These are phyloP conservation scores for Aspergillus sp. DNA, from an alignment of 2,329 filamentous ascomycete genomes.

Conservation along the genomic window DNA sequence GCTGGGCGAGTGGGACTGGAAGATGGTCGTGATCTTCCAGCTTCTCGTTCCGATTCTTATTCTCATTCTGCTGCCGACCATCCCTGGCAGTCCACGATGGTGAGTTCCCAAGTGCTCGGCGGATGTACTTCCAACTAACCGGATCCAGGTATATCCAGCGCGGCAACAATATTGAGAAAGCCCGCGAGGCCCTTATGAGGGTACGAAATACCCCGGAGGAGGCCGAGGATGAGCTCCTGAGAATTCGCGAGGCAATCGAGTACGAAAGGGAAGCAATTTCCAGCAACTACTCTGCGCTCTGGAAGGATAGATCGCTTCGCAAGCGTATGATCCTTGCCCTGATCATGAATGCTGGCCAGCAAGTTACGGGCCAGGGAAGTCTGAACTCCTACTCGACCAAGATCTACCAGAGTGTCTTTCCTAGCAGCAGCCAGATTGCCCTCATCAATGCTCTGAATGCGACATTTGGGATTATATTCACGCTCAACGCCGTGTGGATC, in stretches of 20 bases:
- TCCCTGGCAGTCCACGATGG: conserved; percentile 70
- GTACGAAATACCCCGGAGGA: conserved; percentile 66
- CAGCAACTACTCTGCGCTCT: conserved; percentile 62
- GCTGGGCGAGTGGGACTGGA: conserved; percentile 72
- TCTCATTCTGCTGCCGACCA: conserved; percentile 61
- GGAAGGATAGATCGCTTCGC: conserved; percentile 68
- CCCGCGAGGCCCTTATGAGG: conserved; percentile 55
- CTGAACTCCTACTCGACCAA: conserved; percentile 72
- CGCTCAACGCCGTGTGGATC: conserved; percentile 71
- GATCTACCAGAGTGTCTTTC: conserved; percentile 72
- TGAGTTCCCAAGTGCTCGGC: conserved; percentile 30
- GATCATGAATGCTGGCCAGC: conserved; percentile 68
- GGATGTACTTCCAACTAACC: not conserved
- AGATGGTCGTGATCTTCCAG: conserved; percentile 71
- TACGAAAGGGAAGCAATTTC: conserved; percentile 71
- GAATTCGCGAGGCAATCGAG: conserved; percentile 67
- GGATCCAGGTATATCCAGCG: conserved; percentile 52
- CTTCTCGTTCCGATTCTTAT: conserved; percentile 66
- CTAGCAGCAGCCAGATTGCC: conserved; percentile 58
- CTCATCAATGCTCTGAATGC: conserved; percentile 74
- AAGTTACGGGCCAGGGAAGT: conserved; percentile 70
- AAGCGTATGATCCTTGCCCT: conserved; percentile 66
- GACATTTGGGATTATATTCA: conserved; percentile 71
- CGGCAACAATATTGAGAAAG: conserved; percentile 60
- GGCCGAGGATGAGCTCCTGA: conserved; percentile 64